phyloP scores from a whole-genome alignment of 352 stramenopile species.

The Pythium aristosporum region DNA sequence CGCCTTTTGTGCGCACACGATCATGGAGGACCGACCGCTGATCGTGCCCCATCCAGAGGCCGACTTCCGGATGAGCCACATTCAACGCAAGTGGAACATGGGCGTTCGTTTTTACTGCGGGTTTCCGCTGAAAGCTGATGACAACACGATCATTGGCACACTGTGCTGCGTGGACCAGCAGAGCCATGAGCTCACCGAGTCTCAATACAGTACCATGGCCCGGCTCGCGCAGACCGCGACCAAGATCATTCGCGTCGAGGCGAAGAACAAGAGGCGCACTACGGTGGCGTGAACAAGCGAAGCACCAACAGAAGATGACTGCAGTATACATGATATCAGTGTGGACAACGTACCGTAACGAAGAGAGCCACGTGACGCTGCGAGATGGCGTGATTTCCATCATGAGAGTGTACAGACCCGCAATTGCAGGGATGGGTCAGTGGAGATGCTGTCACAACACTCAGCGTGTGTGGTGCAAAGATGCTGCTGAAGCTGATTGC shows the following conservation, averaged over 20 bases:
- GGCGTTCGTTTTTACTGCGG: slow-evolving; percentile 67
- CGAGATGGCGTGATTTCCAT: too few species aligned
- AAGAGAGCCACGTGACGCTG: too few species aligned
- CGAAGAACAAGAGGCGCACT: background rate
- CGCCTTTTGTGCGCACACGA: slow-evolving; percentile 58
- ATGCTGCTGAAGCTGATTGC: too few species aligned
- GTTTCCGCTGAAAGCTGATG: slow-evolving; percentile 48
- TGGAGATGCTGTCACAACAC: too few species aligned
- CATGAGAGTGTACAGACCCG: too few species aligned
- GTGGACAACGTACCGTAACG: too few species aligned
- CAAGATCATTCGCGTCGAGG: slow-evolving; percentile 9
- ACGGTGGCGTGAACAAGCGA: background rate
- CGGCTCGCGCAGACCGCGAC: slow-evolving; percentile 8
- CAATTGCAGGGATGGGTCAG: too few species aligned
- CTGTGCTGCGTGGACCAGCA: slow-evolving; percentile 12
- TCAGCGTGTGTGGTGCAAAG: too few species aligned
- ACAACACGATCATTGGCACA: slow-evolving; percentile 22
- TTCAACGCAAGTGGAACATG: slow-evolving; percentile 24
- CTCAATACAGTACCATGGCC: slow-evolving; percentile 13
- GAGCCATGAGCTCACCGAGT: slow-evolving; percentile 10
- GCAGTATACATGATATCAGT: too few species aligned
- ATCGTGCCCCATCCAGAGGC: slow-evolving; percentile 53
- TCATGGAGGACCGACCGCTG: slow-evolving; percentile 54
- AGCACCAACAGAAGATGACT: too few species aligned
- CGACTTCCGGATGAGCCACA: slow-evolving; percentile 57